These are phyloP conservation scores for Geosmithia putterillii DNA, from an alignment of 2,329 filamentous ascomycete genomes.

Conservation along the genomic window DNA sequence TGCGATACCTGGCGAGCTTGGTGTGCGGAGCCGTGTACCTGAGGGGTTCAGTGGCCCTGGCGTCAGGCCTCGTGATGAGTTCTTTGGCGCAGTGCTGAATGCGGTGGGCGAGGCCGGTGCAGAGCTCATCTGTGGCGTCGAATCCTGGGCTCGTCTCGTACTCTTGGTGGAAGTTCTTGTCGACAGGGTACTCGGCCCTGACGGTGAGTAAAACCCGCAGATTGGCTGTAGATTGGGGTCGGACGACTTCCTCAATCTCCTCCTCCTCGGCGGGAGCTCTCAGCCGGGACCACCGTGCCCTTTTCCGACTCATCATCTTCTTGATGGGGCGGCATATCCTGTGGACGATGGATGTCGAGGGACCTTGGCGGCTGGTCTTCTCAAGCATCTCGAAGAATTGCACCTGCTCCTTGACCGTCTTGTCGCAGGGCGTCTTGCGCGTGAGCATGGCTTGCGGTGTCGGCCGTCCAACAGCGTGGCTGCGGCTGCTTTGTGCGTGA, in stretches of 20 bases:
- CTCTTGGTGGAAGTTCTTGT: conserved; percentile 28
- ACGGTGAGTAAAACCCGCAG: conserved; percentile 31
- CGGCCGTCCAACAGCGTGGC: not conserved
- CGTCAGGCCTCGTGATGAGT: conserved; percentile 40
- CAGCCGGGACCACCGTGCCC: too few relatives aligned
- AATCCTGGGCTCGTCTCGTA: conserved; percentile 34
- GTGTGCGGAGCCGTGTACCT: conserved; percentile 13
- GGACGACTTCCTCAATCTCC: too few relatives aligned
- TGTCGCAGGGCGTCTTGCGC: not conserved
- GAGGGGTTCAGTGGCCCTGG: conserved; percentile 27
- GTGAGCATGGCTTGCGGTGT: not conserved
- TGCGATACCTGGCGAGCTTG: conserved; percentile 35
- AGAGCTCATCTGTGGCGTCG: conserved; percentile 30
- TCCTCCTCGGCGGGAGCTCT: too few relatives aligned
- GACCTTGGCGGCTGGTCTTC: not conserved
- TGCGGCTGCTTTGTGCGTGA: too few relatives aligned
- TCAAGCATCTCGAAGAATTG: not conserved
- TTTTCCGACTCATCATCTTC: not conserved
- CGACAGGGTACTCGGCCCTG: conserved; percentile 30
- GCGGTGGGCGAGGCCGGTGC: conserved; percentile 33
- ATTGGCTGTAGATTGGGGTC: not conserved
- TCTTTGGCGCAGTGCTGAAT: conserved; percentile 39
- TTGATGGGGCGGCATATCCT: not conserved
- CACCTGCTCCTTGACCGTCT: not conserved
- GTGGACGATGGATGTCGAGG: not conserved